A percentile compares a stretch with the other conserved stretches of the same genome.
phyloP scores from a whole-genome alignment of 139 green algal genomes.

The Chlorella sp. region DNA sequence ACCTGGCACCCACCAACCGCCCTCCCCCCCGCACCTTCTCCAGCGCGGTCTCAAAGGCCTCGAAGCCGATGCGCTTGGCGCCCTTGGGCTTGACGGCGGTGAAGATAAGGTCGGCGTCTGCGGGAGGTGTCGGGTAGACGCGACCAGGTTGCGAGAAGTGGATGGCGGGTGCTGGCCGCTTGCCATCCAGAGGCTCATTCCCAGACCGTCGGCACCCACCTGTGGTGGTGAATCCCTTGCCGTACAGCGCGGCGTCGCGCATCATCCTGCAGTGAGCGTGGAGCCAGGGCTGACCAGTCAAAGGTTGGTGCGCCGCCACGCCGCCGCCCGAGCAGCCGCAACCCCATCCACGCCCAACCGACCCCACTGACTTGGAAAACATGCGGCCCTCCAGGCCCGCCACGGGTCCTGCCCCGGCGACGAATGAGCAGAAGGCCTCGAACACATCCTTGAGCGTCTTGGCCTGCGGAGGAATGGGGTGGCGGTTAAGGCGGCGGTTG shows the following conservation, averaged over 20 bases:
- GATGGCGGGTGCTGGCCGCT: too few relatives aligned
- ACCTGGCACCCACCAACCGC: too few relatives aligned
- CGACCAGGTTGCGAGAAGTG: too few relatives aligned
- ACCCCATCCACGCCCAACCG: too few relatives aligned
- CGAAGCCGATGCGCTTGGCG: constrained; percentile 24
- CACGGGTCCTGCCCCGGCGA: not conserved
- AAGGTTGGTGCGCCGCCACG: not conserved
- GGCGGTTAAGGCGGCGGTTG: not conserved
- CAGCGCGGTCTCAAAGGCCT: constrained; percentile 19
- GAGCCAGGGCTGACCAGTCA: too few relatives aligned
- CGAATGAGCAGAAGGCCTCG: constrained; percentile 2
- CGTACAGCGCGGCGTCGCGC: not conserved
- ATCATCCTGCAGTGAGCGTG: not conserved
- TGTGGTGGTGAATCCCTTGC: constrained; percentile 12
- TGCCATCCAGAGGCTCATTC: too few relatives aligned
- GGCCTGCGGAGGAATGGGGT: not conserved
- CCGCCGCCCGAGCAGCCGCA: not conserved
- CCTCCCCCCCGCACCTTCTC: too few relatives aligned
- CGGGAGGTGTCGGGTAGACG: too few relatives aligned
- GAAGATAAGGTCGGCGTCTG: constrained; percentile 25
- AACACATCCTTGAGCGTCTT: not conserved
- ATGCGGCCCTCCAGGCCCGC: constrained; percentile 13
- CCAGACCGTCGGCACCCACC: too few relatives aligned
- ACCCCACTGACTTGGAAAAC: constrained; percentile 14
- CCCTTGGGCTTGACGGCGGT: constrained; percentile 11